Base-by-base conservation (phyloP, 805 yeast species). In the Tanozyma kutaoensis region DNA sequence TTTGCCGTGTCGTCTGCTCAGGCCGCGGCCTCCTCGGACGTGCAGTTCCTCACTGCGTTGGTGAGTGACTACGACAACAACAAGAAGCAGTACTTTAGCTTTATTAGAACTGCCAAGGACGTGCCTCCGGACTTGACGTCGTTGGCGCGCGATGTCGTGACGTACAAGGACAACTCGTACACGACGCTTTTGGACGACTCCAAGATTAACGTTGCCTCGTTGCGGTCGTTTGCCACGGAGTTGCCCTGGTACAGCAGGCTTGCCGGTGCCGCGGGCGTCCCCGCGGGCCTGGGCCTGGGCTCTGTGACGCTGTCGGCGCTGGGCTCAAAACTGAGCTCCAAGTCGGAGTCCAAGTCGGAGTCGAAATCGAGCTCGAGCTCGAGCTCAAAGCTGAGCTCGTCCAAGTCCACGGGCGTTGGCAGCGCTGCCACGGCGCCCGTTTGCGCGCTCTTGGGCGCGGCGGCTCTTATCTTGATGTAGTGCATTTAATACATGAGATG, bases 141-240 rank as follows among this genome's bases (percentile, higher is more conserved):
- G 11, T 40, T 58, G 28, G 59, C 57, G 24, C 23, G 36, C 23
- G 36, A 38, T 17, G 54, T 50, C 20, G 39, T 37, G n/a, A 60
- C 65, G 24, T 61, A 59, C 43, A 60, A 59, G 8, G 64, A 61
- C 39, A 52, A 57, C 27, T 46, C 61, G n/a, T 61, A 57, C 44
- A 61, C 66, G 24, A 59, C 66, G 20, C 44, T 61, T 34, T 50
- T 30, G 29, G 21, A 31, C 21, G 27, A 26, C 15, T 9, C 19
- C n/a, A 37, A 45, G 23, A 34, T 49, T 26, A 18, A 39, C 20
- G 24, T 51, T 5, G 34, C 40, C 5, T 26, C 50, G 12, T 40
- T 57, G 30, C 46, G 40, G 33, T 27, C 36, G 3, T 56, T 39
- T 38, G 63, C 60, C 20, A 50, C 59, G 32, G 15, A 34, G 31